A percentile compares a stretch with the other conserved stretches of the same genome.
Evolutionary conservation across 2,329 filamentous ascomycete species (phyloP).

Genomic region (Nemania diffusa): DNA sequence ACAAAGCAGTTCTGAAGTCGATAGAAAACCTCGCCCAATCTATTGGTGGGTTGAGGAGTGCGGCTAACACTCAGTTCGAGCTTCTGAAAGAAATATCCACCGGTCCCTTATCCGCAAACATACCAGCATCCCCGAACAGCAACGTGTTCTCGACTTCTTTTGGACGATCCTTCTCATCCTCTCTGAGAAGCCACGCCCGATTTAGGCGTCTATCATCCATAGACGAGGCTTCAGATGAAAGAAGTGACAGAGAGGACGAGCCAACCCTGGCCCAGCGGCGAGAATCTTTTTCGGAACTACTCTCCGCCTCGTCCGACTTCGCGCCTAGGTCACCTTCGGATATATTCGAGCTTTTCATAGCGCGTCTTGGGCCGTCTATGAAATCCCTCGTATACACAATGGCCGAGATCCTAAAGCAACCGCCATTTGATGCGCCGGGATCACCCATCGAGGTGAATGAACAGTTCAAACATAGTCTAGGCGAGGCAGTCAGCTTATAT

Average conservation of each 20-base stretch:
- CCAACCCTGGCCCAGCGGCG: conserved; percentile 31
- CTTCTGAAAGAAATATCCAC: conserved; percentile 73
- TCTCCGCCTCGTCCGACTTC: conserved; percentile 45
- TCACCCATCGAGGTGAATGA: conserved; percentile 79
- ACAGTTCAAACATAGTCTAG: conserved; percentile 81
- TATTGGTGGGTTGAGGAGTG: conserved; percentile 88
- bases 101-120: conserved; percentile 44
- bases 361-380: conserved; percentile 90
- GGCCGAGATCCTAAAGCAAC: conserved; percentile 85
- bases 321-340: conserved; percentile 73
- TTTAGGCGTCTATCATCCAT: conserved; percentile 67
- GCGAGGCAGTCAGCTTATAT: conserved; percentile 83
- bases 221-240: conserved; percentile 69
- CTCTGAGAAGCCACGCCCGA: conserved; percentile 53
- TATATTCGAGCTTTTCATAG: conserved; percentile 92
- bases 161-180: conserved; percentile 38
- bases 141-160: conserved; percentile 48
- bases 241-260: conserved; percentile 59
- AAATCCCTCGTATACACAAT: conserved; percentile 94
- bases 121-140: conserved; percentile 48
- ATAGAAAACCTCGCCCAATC: conserved; percentile 88
- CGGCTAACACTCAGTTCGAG: conserved; percentile 87
- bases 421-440: conserved; percentile 79
- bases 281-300: conserved; percentile 26
- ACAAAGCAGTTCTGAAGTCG: conserved; percentile 82